These are phyloP conservation scores for Aaosphaeria pasadenensis DNA, from an alignment of 2,329 filamentous ascomycete species.

Conservation along the genomic window DNA sequence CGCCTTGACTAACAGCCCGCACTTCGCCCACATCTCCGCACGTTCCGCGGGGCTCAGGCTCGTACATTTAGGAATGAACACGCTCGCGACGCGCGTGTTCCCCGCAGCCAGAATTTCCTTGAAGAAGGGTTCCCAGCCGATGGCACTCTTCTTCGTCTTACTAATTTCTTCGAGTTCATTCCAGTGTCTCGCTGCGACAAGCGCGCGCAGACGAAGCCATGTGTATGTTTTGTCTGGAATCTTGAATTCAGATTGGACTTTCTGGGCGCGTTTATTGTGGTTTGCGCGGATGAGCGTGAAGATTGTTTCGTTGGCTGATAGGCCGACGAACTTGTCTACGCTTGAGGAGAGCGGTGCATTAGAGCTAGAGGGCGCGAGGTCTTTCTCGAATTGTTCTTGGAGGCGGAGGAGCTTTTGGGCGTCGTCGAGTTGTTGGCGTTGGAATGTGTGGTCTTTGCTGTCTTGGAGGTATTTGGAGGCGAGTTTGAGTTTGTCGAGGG, in stretches of 20 bases:
- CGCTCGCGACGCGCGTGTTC: conserved; percentile 78
- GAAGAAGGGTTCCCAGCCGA: conserved; percentile 98
- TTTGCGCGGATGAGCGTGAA: conserved; percentile 82
- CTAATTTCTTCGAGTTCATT: conserved; percentile 84
- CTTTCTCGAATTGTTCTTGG: conserved; percentile 83
- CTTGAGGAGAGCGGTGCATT: neutral
- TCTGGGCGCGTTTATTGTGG: conserved; percentile 80
- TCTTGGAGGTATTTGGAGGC: conserved; percentile 81
- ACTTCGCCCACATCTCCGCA: conserved; percentile 94
- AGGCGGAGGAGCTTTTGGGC: conserved; percentile 75
- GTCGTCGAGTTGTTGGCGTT: conserved; percentile 75
- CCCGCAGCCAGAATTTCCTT: conserved; percentile 85
- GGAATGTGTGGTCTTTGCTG: conserved; percentile 73
- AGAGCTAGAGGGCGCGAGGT: conserved; percentile 60
- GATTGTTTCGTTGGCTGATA: conserved; percentile 88
- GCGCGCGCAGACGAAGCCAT: conserved; percentile 81
- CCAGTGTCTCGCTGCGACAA: conserved; percentile 90
- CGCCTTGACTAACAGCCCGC: conserved; percentile 82
- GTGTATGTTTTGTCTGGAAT: conserved; percentile 86
- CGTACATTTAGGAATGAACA: conserved; percentile 86
- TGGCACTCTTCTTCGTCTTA: conserved; percentile 77
- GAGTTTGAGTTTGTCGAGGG: conserved; percentile 83
- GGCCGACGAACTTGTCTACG: conserved; percentile 61
- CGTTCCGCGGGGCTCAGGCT: conserved; percentile 64
- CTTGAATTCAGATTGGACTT: conserved; percentile 88